Evolutionary conservation across 495 filamentous ascomycete genomes (phyloP).

Genomic region (Podospora tetraspora): DNA sequence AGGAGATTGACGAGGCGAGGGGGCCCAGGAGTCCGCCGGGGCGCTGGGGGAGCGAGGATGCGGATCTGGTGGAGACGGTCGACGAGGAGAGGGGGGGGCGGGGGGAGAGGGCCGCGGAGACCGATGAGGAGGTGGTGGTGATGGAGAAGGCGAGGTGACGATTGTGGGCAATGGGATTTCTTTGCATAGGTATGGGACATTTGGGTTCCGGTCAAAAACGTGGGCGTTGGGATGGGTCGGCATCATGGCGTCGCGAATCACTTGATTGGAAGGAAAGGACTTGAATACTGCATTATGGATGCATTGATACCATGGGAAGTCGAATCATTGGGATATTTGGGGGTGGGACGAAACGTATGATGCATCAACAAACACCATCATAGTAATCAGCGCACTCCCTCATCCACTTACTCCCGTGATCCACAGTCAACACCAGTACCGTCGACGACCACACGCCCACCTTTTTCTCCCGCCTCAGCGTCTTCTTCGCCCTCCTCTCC

Average conservation of each 20-base stretch:
- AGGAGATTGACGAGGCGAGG: not conserved
- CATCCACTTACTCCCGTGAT: not conserved
- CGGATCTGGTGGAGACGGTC: not conserved
- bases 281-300: not conserved
- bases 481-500: not conserved
- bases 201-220: not conserved
- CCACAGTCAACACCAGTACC: not conserved
- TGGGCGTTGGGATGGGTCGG: not conserved
- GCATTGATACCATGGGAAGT: not conserved
- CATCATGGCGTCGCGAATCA: not conserved
- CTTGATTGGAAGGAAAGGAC: not conserved
- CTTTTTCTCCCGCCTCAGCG: not conserved
- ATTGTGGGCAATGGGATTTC: not conserved
- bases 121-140: not conserved
- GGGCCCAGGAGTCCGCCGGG: not conserved
- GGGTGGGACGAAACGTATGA: not conserved
- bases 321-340: not conserved
- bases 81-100: not conserved
- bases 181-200: not conserved
- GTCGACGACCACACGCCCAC: not conserved
- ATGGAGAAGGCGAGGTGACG: not conserved
- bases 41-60: not conserved
- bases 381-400: not conserved
- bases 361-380: not conserved
- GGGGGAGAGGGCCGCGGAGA: not conserved